Percentiles rank a stretch among this genome's conserved stretches.
These are phyloP conservation scores for Metschnikowia shivogae DNA, from an alignment of 805 yeast species.

Conservation along the genomic window DNA sequence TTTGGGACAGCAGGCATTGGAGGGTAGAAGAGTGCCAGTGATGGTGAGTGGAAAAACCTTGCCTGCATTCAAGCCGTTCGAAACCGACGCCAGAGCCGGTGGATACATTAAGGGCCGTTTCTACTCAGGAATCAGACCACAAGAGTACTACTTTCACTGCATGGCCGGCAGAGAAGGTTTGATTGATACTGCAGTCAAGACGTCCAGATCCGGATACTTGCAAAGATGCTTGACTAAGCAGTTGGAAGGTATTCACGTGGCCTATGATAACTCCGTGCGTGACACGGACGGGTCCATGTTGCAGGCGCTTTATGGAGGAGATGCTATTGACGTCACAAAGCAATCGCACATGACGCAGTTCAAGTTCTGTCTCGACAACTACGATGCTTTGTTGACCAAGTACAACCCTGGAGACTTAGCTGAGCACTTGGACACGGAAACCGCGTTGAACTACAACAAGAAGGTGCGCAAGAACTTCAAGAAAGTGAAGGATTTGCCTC, in stretches of 20 bases:
- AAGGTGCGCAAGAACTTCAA: slow-evolving; percentile 69
- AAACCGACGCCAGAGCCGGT: slow-evolving; percentile 97
- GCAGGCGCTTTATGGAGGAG: slow-evolving; percentile 97
- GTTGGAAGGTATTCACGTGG: slow-evolving; percentile 91
- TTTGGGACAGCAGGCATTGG: slow-evolving; percentile 97
- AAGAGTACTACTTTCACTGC: slow-evolving; percentile 98
- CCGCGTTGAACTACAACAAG: slow-evolving; percentile 77
- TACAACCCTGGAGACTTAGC: slow-evolving; percentile 75
- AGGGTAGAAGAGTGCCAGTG: slow-evolving; percentile 98
- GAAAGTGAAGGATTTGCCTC: slow-evolving; percentile 61
- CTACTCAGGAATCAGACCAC: slow-evolving; percentile 96
- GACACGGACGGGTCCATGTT: slow-evolving; percentile 92
- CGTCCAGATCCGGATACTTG: slow-evolving; percentile 95
- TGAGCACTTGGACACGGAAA: slow-evolving; percentile 76
- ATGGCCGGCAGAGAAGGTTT: slow-evolving; percentile 99
- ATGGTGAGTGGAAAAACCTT: slow-evolving; percentile 98
- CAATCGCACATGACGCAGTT: slow-evolving; percentile 93
- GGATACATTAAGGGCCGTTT: slow-evolving; percentile 96
- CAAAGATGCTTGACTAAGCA: slow-evolving; percentile 98
- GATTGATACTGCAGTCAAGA: slow-evolving; percentile 98
- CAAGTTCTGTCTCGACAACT: slow-evolving; percentile 87
- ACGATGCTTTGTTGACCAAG: slow-evolving; percentile 77
- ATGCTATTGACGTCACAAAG: slow-evolving; percentile 88
- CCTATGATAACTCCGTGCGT: slow-evolving; percentile 93
- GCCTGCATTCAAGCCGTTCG: slow-evolving; percentile 94